Conservation (phyloP, 2,329 filamentous ascomycete genomes). For the Fusarium clavum region DNA sequence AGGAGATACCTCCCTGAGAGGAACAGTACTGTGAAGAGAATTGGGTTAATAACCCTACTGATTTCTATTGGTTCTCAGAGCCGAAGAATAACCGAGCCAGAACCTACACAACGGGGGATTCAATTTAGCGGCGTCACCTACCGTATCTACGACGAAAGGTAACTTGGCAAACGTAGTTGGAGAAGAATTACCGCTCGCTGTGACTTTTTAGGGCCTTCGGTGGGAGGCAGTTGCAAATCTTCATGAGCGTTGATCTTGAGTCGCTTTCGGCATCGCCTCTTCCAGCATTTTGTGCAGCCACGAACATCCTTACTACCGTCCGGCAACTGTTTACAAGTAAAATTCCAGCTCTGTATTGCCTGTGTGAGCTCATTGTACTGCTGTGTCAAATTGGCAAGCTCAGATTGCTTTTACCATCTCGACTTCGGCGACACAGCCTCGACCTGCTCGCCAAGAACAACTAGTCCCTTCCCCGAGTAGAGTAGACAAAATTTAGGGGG, state of each 20-base stretch:
- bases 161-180: slow-evolving; percentile 59
- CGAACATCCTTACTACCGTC: not conserved
- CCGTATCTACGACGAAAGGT: slow-evolving; percentile 51
- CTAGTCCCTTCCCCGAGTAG: slow-evolving; percentile 3
- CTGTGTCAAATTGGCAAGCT: not conserved
- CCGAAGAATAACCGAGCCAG: no score
- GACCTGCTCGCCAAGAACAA: not conserved
- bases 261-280: slow-evolving; percentile 16
- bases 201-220: not conserved
- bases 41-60: no score
- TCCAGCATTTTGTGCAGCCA: slow-evolving; percentile 35
- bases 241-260: slow-evolving; percentile 40
- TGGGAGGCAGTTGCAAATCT: slow-evolving; percentile 41
- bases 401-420: not conserved
- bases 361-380: slow-evolving; percentile 35
- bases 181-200: slow-evolving; percentile 60
- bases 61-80: no score
- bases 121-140: no score
- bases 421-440: not conserved
- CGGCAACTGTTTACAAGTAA: slow-evolving; percentile 22
- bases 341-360: slow-evolving; percentile 11
- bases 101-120: no score
- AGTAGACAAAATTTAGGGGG: not conserved
- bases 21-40: no score
- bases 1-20: no score